phyloP scores from a whole-genome alignment of 2,329 filamentous ascomycete species.

The Sphaerostilbella broomeana region DNA sequence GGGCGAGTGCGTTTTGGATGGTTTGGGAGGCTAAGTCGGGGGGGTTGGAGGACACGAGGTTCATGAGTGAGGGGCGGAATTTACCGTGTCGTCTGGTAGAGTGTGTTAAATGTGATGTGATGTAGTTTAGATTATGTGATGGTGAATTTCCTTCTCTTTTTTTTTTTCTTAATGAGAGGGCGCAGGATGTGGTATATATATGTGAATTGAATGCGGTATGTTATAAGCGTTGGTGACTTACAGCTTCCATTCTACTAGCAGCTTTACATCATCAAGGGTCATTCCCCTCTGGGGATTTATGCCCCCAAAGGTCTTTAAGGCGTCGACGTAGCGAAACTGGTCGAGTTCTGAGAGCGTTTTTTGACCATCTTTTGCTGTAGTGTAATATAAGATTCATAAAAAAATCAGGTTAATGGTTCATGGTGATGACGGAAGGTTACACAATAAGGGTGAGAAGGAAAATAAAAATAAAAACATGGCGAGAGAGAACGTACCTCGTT shows the following conservation, averaged over 20 bases:
- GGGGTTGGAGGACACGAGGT: slow-evolving; percentile 56
- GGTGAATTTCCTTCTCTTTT: neutral
- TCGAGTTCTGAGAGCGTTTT: slow-evolving; percentile 53
- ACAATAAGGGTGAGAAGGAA: no score
- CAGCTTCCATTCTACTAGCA: slow-evolving; percentile 66
- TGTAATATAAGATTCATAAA: no score
- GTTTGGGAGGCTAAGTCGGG: slow-evolving; percentile 37
- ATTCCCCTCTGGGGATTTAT: slow-evolving; percentile 34
- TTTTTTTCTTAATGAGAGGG: neutral
- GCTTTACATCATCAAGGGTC: slow-evolving; percentile 50
- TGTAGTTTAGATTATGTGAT: no score
- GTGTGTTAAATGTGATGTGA: no score
- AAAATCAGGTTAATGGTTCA: no score
- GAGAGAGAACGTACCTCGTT: slow-evolving; percentile 39
- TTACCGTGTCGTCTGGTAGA: slow-evolving; percentile 55
- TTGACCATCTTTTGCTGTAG: slow-evolving; percentile 42
- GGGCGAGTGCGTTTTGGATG: slow-evolving; percentile 45
- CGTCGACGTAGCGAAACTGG: slow-evolving; percentile 49
- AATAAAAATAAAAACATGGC: no score
- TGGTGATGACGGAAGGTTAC: no score
- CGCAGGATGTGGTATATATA: neutral
- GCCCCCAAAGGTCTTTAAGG: slow-evolving; percentile 40
- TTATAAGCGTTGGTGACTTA: slow-evolving; percentile 32
- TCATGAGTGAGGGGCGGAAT: slow-evolving; percentile 55
- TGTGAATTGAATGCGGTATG: neutral